Evolutionary conservation across 257 asterid genomes (phyloP).

Genomic region (Nicotiana knightiana): DNA sequence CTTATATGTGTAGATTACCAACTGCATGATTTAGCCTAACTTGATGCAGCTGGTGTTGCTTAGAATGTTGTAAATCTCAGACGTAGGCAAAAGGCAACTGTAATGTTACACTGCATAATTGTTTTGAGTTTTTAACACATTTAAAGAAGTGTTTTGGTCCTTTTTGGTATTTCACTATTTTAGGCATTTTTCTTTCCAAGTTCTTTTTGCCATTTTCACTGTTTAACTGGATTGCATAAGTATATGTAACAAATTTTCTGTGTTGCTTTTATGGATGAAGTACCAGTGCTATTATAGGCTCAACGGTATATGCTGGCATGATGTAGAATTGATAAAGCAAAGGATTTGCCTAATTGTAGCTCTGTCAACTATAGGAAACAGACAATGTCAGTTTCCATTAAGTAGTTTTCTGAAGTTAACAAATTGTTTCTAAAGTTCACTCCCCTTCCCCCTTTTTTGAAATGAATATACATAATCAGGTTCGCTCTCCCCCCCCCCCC

Average conservation of each 20-base stretch:
- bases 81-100: background rate
- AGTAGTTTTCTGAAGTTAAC: background rate
- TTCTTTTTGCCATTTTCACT: background rate
- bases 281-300: background rate
- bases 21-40: background rate
- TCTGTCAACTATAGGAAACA: background rate
- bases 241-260: background rate
- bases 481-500: no score
- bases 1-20: background rate
- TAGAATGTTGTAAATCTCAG: background rate
- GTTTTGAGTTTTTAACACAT: background rate
- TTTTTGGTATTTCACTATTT: background rate
- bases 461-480: no score
- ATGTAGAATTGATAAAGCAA: background rate
- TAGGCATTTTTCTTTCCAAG: background rate
- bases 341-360: background rate
- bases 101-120: background rate
- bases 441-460: background rate
- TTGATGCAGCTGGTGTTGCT: background rate
- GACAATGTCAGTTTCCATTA: background rate
- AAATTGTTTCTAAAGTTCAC: background rate
- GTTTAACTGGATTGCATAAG: background rate
- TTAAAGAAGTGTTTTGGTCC: background rate
- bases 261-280: background rate
- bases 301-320: background rate